A percentile compares a stretch with the other conserved stretches of the same genome.
These are phyloP conservation scores for Boletus bicolor DNA, from an alignment of 768 basidiomycete species.

Conservation along the genomic window DNA sequence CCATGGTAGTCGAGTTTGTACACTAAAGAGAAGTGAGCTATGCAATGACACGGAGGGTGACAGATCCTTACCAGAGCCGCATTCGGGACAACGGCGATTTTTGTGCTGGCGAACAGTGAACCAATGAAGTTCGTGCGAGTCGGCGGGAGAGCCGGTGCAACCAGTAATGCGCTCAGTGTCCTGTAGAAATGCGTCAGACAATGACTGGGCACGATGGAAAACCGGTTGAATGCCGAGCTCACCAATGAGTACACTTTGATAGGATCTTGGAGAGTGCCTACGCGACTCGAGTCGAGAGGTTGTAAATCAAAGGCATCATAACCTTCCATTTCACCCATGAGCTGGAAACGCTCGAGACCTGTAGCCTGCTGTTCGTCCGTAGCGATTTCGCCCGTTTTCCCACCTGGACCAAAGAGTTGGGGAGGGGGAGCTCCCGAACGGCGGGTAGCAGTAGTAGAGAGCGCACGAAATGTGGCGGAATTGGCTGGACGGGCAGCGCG, in stretches of 20 bases:
- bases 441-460: constrained; percentile 56
- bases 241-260: constrained; percentile 86
- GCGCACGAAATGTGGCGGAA: constrained; percentile 43
- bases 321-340: constrained; percentile 85
- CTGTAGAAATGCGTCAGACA: constrained; percentile 37
- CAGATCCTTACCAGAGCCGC: constrained; percentile 74
- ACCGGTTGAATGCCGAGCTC: constrained; percentile 28
- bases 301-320: constrained; percentile 86
- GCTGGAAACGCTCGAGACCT: constrained; percentile 93
- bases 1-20: constrained; percentile 76
- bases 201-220: not conserved
- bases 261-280: constrained; percentile 86
- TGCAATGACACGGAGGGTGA: not conserved
- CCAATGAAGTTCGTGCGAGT: constrained; percentile 94
- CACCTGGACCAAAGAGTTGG: constrained; percentile 67
- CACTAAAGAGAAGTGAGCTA: constrained; percentile 40
- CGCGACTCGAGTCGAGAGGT: constrained; percentile 77
- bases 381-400: constrained; percentile 70
- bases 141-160: constrained; percentile 92
- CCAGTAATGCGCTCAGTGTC: constrained; percentile 83
- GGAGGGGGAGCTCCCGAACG: constrained; percentile 62
- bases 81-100: constrained; percentile 83
- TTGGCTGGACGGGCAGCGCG: constrained; percentile 22
- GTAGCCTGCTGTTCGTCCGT: constrained; percentile 90
- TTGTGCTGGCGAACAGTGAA: constrained; percentile 64